These are phyloP conservation scores for Dioscorea cayenensis DNA, from an alignment of 116 monocot species.

Conservation along the genomic window DNA sequence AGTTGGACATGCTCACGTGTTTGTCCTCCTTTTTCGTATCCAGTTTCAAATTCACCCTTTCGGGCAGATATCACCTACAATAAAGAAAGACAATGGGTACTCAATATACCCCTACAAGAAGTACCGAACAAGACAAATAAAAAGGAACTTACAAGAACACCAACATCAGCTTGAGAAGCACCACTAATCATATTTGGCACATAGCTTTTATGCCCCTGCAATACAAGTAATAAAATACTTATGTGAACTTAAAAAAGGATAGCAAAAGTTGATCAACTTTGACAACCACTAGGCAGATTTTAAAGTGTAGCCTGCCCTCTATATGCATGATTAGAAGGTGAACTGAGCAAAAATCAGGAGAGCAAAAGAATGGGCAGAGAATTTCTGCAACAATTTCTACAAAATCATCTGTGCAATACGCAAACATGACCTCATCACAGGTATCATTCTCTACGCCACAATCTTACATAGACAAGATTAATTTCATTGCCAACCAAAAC, in stretches of 20 bases:
- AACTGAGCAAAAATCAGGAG: too few species aligned
- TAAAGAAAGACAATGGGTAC: neutral
- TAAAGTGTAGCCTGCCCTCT: neutral
- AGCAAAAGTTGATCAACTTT: neutral
- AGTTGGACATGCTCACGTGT: constrained; percentile 95
- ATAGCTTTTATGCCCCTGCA: constrained; percentile 97
- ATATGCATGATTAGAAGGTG: too few species aligned
- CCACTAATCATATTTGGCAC: constrained; percentile 99
- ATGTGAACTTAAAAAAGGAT: neutral
- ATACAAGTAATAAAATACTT: neutral
- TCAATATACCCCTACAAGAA: neutral
- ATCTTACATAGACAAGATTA: too few species aligned
- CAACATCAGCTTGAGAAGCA: constrained; percentile 98
- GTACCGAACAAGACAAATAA: neutral
- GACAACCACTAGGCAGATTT: neutral
- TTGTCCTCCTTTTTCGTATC: constrained; percentile 94
- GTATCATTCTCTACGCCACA: too few species aligned
- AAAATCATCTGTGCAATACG: too few species aligned
- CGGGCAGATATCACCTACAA: constrained; percentile 92
- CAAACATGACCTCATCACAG: too few species aligned
- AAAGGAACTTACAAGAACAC: constrained; percentile 55
- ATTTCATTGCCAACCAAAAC: too few species aligned
- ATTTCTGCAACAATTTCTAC: too few species aligned
- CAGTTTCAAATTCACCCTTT: constrained; percentile 99
- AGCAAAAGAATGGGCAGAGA: too few species aligned